phyloP scores from a whole-genome alignment of 495 filamentous ascomycete species.

The Pyrenula aspistea region DNA sequence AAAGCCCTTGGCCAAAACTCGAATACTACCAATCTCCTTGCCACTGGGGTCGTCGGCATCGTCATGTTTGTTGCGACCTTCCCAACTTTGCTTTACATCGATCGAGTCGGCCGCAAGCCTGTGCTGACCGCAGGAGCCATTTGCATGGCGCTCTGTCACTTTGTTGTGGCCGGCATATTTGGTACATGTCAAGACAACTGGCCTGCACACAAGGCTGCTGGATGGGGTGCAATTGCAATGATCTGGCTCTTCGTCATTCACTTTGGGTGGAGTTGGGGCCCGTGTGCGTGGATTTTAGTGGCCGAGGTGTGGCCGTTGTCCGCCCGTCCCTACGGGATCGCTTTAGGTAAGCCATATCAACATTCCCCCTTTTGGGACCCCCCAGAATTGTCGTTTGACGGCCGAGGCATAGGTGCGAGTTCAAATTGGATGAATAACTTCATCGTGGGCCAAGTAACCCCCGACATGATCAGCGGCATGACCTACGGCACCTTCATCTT shows the following conservation, averaged over 20 bases:
- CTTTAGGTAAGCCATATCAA: no score
- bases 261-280: constrained; percentile 69
- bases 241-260: constrained; percentile 76
- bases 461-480: constrained; percentile 58
- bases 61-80: constrained; percentile 60
- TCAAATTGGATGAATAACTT: constrained; percentile 56
- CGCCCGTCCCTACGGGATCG: constrained; percentile 61
- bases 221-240: constrained; percentile 69
- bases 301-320: constrained; percentile 69
- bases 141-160: constrained; percentile 53
- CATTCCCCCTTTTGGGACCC: no score
- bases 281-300: constrained; percentile 54
- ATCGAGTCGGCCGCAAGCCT: constrained; percentile 52
- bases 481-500: constrained; percentile 71
- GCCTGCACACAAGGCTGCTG: constrained; percentile 45
- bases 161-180: constrained; percentile 65
- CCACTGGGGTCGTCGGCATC: constrained; percentile 71
- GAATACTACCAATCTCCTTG: constrained; percentile 57
- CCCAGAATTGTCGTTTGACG: constrained; percentile 43
- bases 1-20: constrained; percentile 47
- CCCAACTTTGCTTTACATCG: constrained; percentile 56
- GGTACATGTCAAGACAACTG: constrained; percentile 50
- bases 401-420: no score
- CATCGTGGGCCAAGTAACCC: constrained; percentile 64
- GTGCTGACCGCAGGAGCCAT: constrained; percentile 53